phyloP scores from a whole-genome alignment of 2,329 filamentous ascomycete genomes.

The Cytospora schulzeri region DNA sequence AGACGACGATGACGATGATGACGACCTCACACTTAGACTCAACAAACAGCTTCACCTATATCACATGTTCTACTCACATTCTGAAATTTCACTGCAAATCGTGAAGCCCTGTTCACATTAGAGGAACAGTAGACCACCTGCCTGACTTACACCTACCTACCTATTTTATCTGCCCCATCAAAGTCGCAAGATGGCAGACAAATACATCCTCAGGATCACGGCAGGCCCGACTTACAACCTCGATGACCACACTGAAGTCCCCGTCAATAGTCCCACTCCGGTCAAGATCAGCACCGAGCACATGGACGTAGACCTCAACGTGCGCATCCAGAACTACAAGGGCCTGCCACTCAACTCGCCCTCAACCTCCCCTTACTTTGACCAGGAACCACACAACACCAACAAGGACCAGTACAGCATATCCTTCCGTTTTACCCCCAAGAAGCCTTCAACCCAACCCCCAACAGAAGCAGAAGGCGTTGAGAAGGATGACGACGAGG shows the following conservation, averaged over 20 bases:
- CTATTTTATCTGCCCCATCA: not conserved
- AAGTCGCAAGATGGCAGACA: conserved; percentile 56
- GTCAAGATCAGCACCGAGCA: conserved; percentile 64
- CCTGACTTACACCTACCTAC: not conserved
- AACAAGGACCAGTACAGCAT: conserved; percentile 83
- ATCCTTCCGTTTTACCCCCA: conserved; percentile 76
- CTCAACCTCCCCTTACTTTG: conserved; percentile 75
- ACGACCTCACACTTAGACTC: not conserved
- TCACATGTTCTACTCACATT: too few species aligned
- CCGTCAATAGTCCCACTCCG: conserved; percentile 70
- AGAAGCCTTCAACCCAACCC: conserved; percentile 39
- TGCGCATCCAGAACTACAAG: conserved; percentile 68
- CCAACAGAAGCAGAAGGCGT: conserved; percentile 21
- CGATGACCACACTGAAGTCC: conserved; percentile 70
- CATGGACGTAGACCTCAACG: conserved; percentile 68
- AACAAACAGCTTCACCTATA: not conserved
- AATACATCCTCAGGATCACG: conserved; percentile 80
- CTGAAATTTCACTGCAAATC: too few species aligned
- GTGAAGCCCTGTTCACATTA: too few species aligned
- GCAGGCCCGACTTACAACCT: conserved; percentile 77
- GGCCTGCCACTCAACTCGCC: conserved; percentile 76
- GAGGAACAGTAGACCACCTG: too few species aligned
- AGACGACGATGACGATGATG: not conserved
- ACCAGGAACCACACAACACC: conserved; percentile 63
- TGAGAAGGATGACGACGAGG: conserved; percentile 32